These are phyloP conservation scores for Fonsecaea pugnacius DNA, from an alignment of 2,329 filamentous ascomycete species.

Conservation along the genomic window DNA sequence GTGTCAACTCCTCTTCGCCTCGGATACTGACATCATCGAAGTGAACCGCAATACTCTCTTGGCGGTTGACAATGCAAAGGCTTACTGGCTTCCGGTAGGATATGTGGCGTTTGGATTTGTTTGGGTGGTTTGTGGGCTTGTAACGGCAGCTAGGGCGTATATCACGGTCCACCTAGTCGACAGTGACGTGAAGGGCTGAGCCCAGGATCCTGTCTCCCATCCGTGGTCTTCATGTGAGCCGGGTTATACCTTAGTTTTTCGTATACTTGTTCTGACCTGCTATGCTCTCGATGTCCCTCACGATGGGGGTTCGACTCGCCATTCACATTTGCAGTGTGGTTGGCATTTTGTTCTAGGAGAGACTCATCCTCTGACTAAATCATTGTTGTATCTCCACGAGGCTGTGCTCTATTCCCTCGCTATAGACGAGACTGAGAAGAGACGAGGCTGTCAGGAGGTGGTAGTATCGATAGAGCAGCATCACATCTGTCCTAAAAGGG, in stretches of 20 bases:
- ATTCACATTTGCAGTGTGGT: too few species aligned
- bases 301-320: too few species aligned
- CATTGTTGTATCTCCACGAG: too few species aligned
- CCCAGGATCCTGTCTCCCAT: background rate
- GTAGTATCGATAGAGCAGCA: background rate
- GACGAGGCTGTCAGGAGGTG: too few species aligned
- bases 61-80: conserved; percentile 9
- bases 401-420: too few species aligned
- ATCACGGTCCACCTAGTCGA: background rate
- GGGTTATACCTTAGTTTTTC: too few species aligned
- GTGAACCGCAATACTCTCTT: conserved; percentile 4
- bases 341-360: too few species aligned
- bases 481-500: background rate
- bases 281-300: background rate
- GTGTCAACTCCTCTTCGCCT: conserved; percentile 2
- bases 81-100: background rate
- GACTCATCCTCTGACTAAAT: too few species aligned
- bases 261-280: background rate
- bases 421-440: too few species aligned
- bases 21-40: background rate
- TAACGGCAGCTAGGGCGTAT: conserved; percentile 8
- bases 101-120: conserved; percentile 11
- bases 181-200: background rate
- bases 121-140: conserved; percentile 9
- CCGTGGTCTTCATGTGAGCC: too few species aligned